These are phyloP conservation scores for Globisporangium iwayamae DNA, from an alignment of 352 stramenopile species.

Conservation along the genomic window DNA sequence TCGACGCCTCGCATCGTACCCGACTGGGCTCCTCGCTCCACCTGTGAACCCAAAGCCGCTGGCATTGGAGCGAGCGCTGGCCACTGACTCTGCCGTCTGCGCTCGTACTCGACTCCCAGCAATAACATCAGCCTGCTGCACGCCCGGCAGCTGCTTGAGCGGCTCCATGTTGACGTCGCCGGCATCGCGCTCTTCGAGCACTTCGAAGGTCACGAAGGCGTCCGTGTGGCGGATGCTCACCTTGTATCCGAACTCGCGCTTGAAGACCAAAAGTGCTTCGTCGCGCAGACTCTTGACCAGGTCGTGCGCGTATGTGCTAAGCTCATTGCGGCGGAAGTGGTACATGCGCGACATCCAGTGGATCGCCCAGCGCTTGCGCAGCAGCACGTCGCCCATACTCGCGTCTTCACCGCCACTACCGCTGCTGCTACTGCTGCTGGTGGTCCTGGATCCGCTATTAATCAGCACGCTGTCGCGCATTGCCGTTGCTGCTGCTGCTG, in stretches of 20 bases:
- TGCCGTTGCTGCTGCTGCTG: background rate
- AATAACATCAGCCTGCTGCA: background rate
- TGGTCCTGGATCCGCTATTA: background rate
- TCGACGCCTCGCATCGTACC: background rate
- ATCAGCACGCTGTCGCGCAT: background rate
- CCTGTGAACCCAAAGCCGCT: slow-evolving; percentile 5
- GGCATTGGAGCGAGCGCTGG: background rate
- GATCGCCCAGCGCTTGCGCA: slow-evolving; percentile 45
- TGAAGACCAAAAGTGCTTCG: slow-evolving; percentile 35
- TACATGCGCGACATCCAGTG: slow-evolving; percentile 67
- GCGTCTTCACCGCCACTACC: slow-evolving; percentile 5
- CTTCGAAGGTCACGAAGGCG: slow-evolving; percentile 52
- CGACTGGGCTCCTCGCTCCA: background rate
- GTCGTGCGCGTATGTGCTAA: slow-evolving; percentile 58
- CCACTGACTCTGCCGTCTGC: background rate
- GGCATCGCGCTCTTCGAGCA: slow-evolving; percentile 43
- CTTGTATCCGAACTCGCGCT: slow-evolving; percentile 57
- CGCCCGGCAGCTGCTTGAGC: background rate
- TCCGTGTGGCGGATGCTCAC: slow-evolving; percentile 56
- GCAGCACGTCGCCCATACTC: slow-evolving; percentile 55
- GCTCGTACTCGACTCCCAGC: background rate
- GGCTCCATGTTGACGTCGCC: slow-evolving; percentile 7
- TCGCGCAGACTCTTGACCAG: slow-evolving; percentile 62
- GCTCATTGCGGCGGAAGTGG: slow-evolving; percentile 42
- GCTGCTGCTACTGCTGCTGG: background rate